Evolutionary conservation across 2,329 filamentous ascomycete genomes (phyloP), one percentile per base, ranked within the genome.

Genomic region (Calonectria leucothoes): DNA sequence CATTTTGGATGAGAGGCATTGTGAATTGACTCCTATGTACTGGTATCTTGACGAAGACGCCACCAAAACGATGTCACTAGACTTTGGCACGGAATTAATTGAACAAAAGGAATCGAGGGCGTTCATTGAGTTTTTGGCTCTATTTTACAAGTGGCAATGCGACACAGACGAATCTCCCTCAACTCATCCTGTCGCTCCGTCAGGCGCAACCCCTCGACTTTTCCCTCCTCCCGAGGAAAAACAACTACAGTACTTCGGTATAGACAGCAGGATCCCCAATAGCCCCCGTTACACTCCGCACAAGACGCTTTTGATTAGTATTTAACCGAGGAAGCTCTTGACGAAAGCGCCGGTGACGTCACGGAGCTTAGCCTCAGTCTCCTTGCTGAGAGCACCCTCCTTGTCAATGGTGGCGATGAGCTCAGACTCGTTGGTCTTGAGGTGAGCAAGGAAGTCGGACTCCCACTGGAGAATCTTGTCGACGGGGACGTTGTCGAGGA

Each of bases 311-410:
- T 76, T 78, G 76, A 73, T 78, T 78, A 77, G 76, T 70, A 80
- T 83, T 91, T 91, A 91, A 84, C 85, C 85, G 77, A 88, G 82
- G 92, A 98, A 98, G 92, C 93, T 95, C 94, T 98, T 97, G 91
- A 95, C 97, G 93, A 98, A 98, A 87, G 84, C 90, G 82, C 82
- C 77, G 82, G 95, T 91, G 83, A 94, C 89, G 74, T 97, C 93
- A 91, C 93, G 94, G 84, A 97, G 89, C 90, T 92, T 94, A 79
- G 87, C 89, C 90, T 97, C 97, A 64, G 95, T 90, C 48, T 98
- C 96, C 93, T 98, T 98, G 94, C 94, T 97, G 86, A 99, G 88
- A 78, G 95, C 91, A 87, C 96, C 96, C 92, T 98, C 95, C 92
- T 96, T 97, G 84, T 98, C 95, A 81, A 99, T 98, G 82, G 92